Base-by-base conservation (phyloP, 176 grass and related monocot species). In the Oryza australiensis region DNA sequence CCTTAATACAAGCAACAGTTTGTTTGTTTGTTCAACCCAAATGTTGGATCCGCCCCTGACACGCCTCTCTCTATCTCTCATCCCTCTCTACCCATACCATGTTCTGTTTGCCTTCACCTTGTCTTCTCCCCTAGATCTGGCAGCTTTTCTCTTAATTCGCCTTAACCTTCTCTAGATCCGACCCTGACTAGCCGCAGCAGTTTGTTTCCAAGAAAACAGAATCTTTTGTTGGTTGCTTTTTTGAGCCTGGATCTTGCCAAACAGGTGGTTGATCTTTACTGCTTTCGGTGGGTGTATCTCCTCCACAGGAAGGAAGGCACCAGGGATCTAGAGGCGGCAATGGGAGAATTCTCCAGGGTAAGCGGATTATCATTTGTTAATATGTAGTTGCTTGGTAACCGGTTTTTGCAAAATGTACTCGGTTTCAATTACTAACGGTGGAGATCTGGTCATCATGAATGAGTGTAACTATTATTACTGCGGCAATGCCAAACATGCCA, bases 301-400 rank as follows among this genome's bases (percentile, higher is more conserved):
- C 12, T 20, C 1, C 23, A 2, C 66, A 81, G 66, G 26, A 37
- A 68, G 26, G n/a, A 70, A 80, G 66, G 66, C 12, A 49, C 23
- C 2, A 9, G 15, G 29, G 27, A 57, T 57, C 53, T 57, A 57
- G 53, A 65, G 43, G 77, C 69, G 66, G 66, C 33, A 14, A 81
- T 81, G 79, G 79, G 66, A 67, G 79, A 71, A 60, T 70, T 81
- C 23, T 70, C 79, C 30, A 81, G 71, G 79, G 79, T 81, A 24
- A 1, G 66, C 14, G 27, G 23, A 29, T 71, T 71, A 33, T 57
- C 37, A 27, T 33, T 20, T 67, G 32, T 20, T 67, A 49, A 22
- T 28, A 24, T 67, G 15, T 28, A 66, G 22, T 46, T 26, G 12
- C 26, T 12, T 42, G 20, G 0, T 22, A 55, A 18, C 51, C 18